Evolutionary conservation across 345 rosid species (phyloP).

Genomic region (Eucalyptus lansdowneana): DNA sequence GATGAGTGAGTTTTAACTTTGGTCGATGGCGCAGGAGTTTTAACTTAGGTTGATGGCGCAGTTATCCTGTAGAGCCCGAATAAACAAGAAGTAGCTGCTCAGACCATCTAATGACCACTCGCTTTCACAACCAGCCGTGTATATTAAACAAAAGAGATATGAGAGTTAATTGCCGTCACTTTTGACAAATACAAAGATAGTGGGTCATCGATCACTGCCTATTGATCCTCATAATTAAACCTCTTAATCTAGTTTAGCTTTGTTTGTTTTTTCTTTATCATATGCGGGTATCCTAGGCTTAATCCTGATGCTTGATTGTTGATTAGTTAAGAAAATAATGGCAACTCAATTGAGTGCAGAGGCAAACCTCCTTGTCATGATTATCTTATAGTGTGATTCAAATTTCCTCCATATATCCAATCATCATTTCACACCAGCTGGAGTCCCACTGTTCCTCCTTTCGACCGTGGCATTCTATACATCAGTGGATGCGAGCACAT

Average conservation of each 20-base stretch:
- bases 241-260: background rate
- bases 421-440: background rate
- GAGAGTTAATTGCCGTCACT: background rate
- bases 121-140: background rate
- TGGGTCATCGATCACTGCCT: background rate
- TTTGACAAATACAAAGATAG: background rate
- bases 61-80: background rate
- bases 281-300: background rate
- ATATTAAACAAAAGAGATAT: background rate
- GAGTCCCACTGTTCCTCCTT: background rate
- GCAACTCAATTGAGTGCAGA: background rate
- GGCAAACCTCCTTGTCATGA: background rate
- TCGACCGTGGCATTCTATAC: background rate
- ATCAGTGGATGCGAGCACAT: background rate
- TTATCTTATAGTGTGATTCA: background rate
- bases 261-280: background rate
- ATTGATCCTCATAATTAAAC: background rate
- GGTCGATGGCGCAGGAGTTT: background rate
- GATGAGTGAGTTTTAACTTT: background rate
- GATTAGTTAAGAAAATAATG: background rate
- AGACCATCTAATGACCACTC: background rate
- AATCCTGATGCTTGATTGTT: background rate
- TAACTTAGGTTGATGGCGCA: background rate
- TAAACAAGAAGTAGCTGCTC: background rate
- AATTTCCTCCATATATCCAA: background rate